Base-by-base conservation (phyloP, 1,139 yeast genomes). In the Lodderomyces pseudojiufengensis region DNA sequence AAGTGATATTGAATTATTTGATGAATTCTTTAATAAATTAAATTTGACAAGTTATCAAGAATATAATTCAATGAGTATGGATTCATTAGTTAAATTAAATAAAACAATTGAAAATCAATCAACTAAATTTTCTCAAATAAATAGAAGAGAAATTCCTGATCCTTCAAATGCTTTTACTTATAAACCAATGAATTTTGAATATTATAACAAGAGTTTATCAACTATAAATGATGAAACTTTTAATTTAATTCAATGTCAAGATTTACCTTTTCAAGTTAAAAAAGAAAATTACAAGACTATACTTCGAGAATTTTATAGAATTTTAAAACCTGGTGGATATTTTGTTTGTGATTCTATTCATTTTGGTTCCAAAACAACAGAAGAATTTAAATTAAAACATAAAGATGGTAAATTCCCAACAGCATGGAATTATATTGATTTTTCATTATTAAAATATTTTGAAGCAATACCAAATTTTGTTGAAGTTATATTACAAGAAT, bases 101-200 rank as follows among this genome's bases (percentile, higher is more conserved):
- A 50, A 54, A 33, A 31, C 42, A 4, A 45, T 56, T 27, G 57
- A 55, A 24, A 54, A 55, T 32, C 50, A 47, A 34, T 46, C 54
- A n/a, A 47, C 50, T 3, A 52, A 50, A 41, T 42, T 40, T 37
- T 30, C 36, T 3, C 35, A 36, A 22, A 23, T 45, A 10, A 39
- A 42, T 23, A 38, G 40, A n/a, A 41, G 29, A 11, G 48, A 43
- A 36, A 40, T 44, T 6, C 46, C 56, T 2, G 55, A 54, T 30
- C 56, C 56, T 2, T 46, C 52, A 27, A 21, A 38, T 2, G 34
- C 49, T 15, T 48, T 39, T 33, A 43, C 51, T 13, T 60, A 60
- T 41, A 55, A 63, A 38, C 72, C 73, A 7, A 48, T 49, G 44
- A 66, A 69, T 44, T 65, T 66, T 43, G 65, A 62, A 39, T 66